These are phyloP conservation scores for Rhazya stricta DNA, from an alignment of 257 asterid genomes.

Conservation along the genomic window DNA sequence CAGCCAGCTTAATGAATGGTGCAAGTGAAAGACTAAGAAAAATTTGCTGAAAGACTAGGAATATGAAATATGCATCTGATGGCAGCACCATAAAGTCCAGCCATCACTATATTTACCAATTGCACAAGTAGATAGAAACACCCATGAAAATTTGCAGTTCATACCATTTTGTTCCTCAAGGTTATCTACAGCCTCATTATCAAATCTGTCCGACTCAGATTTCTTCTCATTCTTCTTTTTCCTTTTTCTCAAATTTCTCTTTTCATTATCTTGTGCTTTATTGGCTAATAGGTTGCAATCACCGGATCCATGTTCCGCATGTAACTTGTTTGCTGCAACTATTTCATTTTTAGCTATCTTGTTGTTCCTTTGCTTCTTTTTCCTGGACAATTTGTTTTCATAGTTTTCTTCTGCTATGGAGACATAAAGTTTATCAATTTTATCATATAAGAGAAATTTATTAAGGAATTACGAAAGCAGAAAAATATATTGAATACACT, in stretches of 20 bases:
- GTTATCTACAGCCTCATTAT: conserved; percentile 20
- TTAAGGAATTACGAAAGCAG: background rate
- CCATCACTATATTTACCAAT: background rate
- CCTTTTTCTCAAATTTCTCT: conserved; percentile 36
- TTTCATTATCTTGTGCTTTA: conserved; percentile 22
- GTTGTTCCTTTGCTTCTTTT: conserved; percentile 30
- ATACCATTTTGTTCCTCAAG: conserved; percentile 33
- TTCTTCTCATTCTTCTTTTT: conserved; percentile 32
- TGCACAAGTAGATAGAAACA: background rate
- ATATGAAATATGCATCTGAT: background rate
- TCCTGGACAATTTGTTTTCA: conserved; percentile 31
- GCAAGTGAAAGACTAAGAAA: background rate
- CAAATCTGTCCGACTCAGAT: conserved; percentile 7
- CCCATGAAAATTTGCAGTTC: background rate
- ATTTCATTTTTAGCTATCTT: conserved; percentile 7
- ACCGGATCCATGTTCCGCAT: conserved; percentile 21
- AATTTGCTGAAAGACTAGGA: background rate
- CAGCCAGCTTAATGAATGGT: background rate
- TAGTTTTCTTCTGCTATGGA: conserved; percentile 25
- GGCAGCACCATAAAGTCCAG: background rate
- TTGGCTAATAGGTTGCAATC: conserved; percentile 17
- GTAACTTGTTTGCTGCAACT: conserved; percentile 4
- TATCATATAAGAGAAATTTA: background rate
- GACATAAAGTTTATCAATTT: conserved; percentile 19
- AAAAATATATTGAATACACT: background rate